Conservation (phyloP, 495 filamentous ascomycete genomes). For the Astrothelium macrocarpum region DNA sequence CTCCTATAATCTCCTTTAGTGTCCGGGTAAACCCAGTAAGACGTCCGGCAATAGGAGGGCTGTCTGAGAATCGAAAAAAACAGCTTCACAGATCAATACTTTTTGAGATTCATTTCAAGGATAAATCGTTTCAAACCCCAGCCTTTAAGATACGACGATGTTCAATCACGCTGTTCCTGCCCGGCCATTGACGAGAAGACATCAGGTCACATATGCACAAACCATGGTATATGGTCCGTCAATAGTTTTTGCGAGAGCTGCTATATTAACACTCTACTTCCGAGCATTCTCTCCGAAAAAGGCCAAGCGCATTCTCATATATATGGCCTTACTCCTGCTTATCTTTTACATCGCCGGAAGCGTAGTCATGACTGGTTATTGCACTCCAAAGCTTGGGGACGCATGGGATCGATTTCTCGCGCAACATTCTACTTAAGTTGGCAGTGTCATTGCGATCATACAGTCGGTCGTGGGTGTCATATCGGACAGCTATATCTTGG, state of each 20-base stretch:
- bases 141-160: not conserved
- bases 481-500: not conserved
- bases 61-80: not conserved
- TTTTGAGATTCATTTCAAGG: not conserved
- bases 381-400: not conserved
- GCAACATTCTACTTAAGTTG: not conserved
- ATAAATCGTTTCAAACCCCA: not conserved
- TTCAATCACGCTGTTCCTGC: not conserved
- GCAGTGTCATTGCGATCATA: not conserved
- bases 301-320: not conserved
- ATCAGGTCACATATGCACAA: not conserved
- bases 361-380: not conserved
- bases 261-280: constrained; percentile 1
- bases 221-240: not conserved
- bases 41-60: not conserved
- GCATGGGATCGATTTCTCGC: not conserved
- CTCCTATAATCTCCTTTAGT: not conserved
- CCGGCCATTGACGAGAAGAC: not conserved
- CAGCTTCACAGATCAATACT: not conserved
- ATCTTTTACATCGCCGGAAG: not conserved
- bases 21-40: not conserved
- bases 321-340: not conserved
- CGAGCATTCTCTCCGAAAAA: not conserved
- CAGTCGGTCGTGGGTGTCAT: not conserved
- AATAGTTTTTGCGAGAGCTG: not conserved